Conservation (phyloP, 164 flowering plant genomes). For the Echeveria elegans region DNA sequence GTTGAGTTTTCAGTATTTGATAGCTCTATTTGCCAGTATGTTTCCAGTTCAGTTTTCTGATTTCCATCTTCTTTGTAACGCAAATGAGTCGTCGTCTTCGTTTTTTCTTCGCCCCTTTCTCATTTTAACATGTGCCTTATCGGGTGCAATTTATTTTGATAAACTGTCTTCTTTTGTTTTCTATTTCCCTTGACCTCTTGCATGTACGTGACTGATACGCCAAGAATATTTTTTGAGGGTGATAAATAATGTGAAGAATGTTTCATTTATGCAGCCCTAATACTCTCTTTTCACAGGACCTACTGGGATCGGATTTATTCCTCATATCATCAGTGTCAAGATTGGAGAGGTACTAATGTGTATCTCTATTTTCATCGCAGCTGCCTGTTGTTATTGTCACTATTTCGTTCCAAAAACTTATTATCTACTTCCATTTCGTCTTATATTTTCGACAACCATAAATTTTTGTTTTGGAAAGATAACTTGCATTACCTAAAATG, state of each 20-base stretch:
- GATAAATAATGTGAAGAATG: background rate
- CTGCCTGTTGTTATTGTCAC: background rate
- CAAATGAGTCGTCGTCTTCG: background rate
- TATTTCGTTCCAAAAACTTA: no score
- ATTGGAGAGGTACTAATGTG: constrained; percentile 60
- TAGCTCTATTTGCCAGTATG: background rate
- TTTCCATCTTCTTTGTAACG: background rate
- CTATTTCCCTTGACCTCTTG: no score
- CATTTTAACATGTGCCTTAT: no score
- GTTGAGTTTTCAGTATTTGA: background rate
- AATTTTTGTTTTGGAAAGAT: no score
- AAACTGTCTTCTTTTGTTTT: no score
- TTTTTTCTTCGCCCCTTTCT: background rate
- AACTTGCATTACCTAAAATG: no score
- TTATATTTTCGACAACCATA: no score
- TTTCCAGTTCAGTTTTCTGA: background rate
- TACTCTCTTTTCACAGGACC: constrained; percentile 42
- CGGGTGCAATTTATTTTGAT: no score
- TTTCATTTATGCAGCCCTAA: background rate
- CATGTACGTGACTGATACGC: background rate
- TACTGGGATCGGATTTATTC: constrained; percentile 63
- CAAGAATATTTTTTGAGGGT: background rate
- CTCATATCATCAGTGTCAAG: constrained; percentile 79
- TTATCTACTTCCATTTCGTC: no score
- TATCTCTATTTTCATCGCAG: background rate